These are phyloP conservation scores for Diaporthe aspalathi DNA, from an alignment of 2,329 filamentous ascomycete species.

Conservation along the genomic window DNA sequence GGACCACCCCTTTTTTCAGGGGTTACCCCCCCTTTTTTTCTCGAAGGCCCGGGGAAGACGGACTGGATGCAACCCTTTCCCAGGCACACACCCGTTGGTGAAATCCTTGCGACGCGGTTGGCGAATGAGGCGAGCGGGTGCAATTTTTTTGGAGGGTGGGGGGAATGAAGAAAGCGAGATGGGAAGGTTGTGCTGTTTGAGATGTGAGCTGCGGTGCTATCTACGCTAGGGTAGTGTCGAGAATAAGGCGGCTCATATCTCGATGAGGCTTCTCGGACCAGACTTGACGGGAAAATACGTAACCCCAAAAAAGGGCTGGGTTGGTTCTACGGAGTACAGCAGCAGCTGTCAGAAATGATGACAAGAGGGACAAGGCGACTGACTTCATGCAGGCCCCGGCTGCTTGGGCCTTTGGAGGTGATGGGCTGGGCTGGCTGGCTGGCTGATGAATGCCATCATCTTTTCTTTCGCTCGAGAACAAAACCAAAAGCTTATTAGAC, in stretches of 20 bases:
- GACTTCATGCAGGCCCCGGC: not conserved
- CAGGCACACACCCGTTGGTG: not conserved
- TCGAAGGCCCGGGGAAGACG: conserved; percentile 30
- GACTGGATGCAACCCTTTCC: conserved; percentile 20
- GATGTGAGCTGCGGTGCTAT: no score
- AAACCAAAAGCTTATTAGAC: not conserved
- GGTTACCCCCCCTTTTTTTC: conserved; percentile 19
- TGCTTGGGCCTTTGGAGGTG: not conserved
- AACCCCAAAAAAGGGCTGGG: not conserved
- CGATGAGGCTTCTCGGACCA: conserved; percentile 5
- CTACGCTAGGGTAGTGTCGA: not conserved
- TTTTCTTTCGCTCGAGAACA: no score
- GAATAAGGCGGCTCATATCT: not conserved
- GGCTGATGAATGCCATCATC: conserved; percentile 27
- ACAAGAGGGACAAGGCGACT: not conserved
- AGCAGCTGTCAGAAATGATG: not conserved
- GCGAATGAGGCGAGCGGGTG: not conserved
- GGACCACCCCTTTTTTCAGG: conserved; percentile 20
- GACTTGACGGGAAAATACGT: not conserved
- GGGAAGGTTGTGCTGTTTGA: conserved; percentile 4
- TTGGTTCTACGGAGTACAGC: not conserved
- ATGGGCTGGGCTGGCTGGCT: no score
- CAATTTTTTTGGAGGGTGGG: not conserved
- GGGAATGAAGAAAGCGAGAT: conserved; percentile 24
- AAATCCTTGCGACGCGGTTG: not conserved